Evolutionary conservation across 352 stramenopile genomes (phyloP).

Genomic region (Ophiocytium majus): DNA sequence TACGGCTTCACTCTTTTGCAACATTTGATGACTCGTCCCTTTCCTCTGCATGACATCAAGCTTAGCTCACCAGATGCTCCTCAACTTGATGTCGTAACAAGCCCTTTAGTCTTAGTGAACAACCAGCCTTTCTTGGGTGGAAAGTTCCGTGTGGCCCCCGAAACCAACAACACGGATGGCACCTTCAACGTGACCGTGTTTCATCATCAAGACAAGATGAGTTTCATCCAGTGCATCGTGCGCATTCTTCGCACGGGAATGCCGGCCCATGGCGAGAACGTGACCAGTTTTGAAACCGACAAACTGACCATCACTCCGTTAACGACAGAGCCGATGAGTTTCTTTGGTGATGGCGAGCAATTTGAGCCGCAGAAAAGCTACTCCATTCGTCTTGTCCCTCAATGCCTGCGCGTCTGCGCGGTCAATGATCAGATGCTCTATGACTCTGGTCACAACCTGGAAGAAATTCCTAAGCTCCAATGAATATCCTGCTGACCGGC

Average conservation of each 20-base stretch:
- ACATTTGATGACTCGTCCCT: not conserved
- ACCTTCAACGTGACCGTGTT: conserved; percentile 11
- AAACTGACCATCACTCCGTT: not conserved
- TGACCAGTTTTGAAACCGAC: not conserved
- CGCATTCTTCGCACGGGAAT: not conserved
- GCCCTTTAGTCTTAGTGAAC: not conserved
- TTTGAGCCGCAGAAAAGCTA: not conserved
- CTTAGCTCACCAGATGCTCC: not conserved
- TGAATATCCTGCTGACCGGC: not conserved
- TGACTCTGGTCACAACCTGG: not conserved
- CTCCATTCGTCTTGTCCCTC: not conserved
- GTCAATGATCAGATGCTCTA: not conserved
- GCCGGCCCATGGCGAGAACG: not conserved
- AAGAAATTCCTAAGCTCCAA: not conserved
- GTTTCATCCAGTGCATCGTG: not conserved
- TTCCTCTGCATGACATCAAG: not conserved
- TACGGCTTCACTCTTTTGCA: not conserved
- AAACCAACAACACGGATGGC: not conserved
- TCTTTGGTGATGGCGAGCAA: not conserved
- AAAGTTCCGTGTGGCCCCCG: not conserved
- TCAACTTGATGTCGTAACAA: not conserved
- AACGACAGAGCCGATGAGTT: not conserved
- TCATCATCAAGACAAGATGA: not conserved
- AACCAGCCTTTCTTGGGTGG: not conserved
- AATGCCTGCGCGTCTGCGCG: not conserved